These are phyloP conservation scores for Dioszegia hungarica DNA, from an alignment of 768 basidiomycete genomes.

Conservation along the genomic window DNA sequence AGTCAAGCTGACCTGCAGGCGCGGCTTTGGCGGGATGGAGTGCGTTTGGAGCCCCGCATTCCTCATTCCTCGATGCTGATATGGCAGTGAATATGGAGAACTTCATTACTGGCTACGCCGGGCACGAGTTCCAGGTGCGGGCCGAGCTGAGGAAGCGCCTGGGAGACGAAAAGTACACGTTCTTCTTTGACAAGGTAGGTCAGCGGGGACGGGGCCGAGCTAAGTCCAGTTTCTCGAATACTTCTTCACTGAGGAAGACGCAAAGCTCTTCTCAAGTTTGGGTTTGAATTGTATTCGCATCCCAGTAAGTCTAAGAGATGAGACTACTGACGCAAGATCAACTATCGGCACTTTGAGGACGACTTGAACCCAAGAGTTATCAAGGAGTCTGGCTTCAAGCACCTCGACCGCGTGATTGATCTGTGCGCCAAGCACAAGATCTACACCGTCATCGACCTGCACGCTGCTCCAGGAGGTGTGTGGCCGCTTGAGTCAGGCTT, in stretches of 20 bases:
- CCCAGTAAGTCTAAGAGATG: slow-evolving; percentile 14
- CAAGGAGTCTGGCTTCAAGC: slow-evolving; percentile 69
- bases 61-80: too few species aligned
- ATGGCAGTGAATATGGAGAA: slow-evolving; percentile 66
- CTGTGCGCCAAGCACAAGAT: slow-evolving; percentile 67
- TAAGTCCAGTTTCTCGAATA: slow-evolving; percentile 66
- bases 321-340: slow-evolving; percentile 11
- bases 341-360: slow-evolving; percentile 52
- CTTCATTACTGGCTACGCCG: slow-evolving; percentile 62
- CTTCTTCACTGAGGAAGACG: slow-evolving; percentile 73
- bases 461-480: slow-evolving; percentile 54
- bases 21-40: slow-evolving; percentile 75
- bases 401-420: slow-evolving; percentile 72
- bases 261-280: slow-evolving; percentile 68
- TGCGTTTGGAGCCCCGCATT: slow-evolving; percentile 10
- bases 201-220: neutral
- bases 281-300: slow-evolving; percentile 72
- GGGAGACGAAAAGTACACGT: slow-evolving; percentile 61
- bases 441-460: slow-evolving; percentile 71
- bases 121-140: slow-evolving; percentile 70
- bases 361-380: slow-evolving; percentile 77
- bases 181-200: slow-evolving; percentile 76
- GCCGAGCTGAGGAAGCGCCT: slow-evolving; percentile 63
- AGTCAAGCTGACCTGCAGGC: slow-evolving; percentile 35
- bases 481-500: too few species aligned